Conservation (phyloP, 2,329 filamentous ascomycete genomes). For the Chalaropsis ovoidea region DNA sequence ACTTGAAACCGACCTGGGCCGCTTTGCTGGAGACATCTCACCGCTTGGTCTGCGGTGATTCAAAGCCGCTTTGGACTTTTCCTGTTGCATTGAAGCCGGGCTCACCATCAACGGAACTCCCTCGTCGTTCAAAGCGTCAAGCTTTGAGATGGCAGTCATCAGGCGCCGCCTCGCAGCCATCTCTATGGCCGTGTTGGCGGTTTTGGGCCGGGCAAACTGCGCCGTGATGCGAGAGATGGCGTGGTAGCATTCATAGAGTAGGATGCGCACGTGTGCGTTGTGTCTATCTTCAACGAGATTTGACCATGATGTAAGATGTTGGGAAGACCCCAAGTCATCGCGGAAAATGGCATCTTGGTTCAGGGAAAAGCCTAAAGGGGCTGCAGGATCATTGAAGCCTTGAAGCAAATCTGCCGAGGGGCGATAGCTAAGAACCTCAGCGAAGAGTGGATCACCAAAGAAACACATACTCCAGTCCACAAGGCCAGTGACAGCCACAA, state of each 20-base stretch:
- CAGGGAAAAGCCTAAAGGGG: conserved; percentile 32
- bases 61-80: background rate
- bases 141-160: conserved; percentile 37
- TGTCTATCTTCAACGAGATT: conserved; percentile 37
- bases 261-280: conserved; percentile 39
- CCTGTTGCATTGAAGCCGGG: background rate
- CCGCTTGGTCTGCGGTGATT: conserved; percentile 33
- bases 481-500: conserved; percentile 40
- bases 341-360: conserved; percentile 24
- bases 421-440: conserved; percentile 39
- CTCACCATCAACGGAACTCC: conserved; percentile 9
- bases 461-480: conserved; percentile 49
- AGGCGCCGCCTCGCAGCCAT: conserved; percentile 45
- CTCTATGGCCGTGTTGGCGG: conserved; percentile 42
- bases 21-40: conserved; percentile 40
- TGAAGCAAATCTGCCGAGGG: conserved; percentile 39
- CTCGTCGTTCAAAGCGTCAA: conserved; percentile 34
- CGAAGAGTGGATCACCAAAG: conserved; percentile 51
- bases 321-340: background rate
- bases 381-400: conserved; percentile 35
- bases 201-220: conserved; percentile 45
- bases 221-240: conserved; percentile 43
- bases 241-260: conserved; percentile 51
- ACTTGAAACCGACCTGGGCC: conserved; percentile 31
- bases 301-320: conserved; percentile 14